Evolutionary conservation across 1,284 basidiomycete species (phyloP), one percentile per base, ranked within the genome.

Genomic region (Ceratobasidium sp.): DNA sequence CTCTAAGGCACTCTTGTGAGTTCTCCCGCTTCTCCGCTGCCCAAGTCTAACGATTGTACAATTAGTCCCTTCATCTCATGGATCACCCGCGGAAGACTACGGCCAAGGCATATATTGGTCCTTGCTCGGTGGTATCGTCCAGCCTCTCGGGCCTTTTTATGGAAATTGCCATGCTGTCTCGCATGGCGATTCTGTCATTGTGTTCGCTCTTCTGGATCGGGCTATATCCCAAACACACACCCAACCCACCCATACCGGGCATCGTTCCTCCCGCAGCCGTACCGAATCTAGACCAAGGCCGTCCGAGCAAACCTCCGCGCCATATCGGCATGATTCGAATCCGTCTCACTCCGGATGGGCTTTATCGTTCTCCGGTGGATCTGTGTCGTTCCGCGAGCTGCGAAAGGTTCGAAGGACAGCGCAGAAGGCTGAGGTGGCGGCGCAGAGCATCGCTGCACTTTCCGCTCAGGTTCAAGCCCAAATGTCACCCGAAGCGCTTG

Each of bases 91-190:
- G 4, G 72, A 63, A 15, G 72, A 75, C 23, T 61, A 75, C 12
- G 72, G 72, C 20, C 46, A 63, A 46, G 72, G 72, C 2, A 23
- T 66, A n/a, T 75, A 75, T 28, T 75, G 72, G 72, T 75, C 72
- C 26, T 66, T 46, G 60, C 49, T 75, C 23, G 58, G 60, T 40
- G 72, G 72, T 20, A 28, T 63, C 20, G 72, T 75, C 39, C 72
- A 75, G 42, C 61, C 72, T 12, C 49, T 75, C 5, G 72, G 72
- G 20, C 72, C 72, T 9, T 75, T 64, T 23, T 53, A 64, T 18
- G 61, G 61, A 20, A 15, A 63, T 26, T 75, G 72, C 61, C 72
- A 75, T 26, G 7, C 42, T 4, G 61, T 66, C 1, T 28, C 72
- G 0, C 60, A 75, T 28, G 61, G 44, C 13, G 61, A 75, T 39